These are phyloP conservation scores for Clarkia xantiana DNA, from an alignment of 345 rosid species.

Conservation along the genomic window DNA sequence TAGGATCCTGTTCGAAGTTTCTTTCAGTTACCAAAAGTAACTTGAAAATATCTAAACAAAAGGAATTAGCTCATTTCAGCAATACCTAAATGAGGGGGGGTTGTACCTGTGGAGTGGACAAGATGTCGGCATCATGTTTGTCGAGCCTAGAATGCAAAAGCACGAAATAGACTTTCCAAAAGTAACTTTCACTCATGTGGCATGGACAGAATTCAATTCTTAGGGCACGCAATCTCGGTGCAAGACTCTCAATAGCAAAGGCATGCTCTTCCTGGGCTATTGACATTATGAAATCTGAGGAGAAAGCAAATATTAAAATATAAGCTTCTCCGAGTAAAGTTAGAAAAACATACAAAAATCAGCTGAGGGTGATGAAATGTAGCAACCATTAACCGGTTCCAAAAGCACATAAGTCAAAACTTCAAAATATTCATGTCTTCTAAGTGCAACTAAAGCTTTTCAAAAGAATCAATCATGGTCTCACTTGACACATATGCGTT, in stretches of 20 bases:
- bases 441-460: too few species aligned
- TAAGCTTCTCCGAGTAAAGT: slow-evolving; percentile 9
- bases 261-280: slow-evolving; percentile 59
- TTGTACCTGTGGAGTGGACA: slow-evolving; percentile 74
- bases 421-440: too few species aligned
- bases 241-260: slow-evolving; percentile 53
- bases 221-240: slow-evolving; percentile 61
- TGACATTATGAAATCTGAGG: slow-evolving; percentile 1
- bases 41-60: neutral
- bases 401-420: too few species aligned
- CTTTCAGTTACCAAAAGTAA: too few species aligned
- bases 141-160: slow-evolving; percentile 78
- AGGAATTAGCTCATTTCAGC: neutral
- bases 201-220: slow-evolving; percentile 85
- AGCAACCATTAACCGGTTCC: too few species aligned
- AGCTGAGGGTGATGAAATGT: too few species aligned
- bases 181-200: slow-evolving; percentile 78
- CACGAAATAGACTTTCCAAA: slow-evolving; percentile 97
- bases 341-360: too few species aligned
- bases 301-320: slow-evolving; percentile 25
- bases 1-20: too few species aligned
- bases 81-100: slow-evolving; percentile 2
- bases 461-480: too few species aligned
- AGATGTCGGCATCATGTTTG: slow-evolving; percentile 57
- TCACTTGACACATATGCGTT: too few species aligned